phyloP scores from a whole-genome alignment of 495 filamentous ascomycete genomes.

The Sphaerosporella brunnea region DNA sequence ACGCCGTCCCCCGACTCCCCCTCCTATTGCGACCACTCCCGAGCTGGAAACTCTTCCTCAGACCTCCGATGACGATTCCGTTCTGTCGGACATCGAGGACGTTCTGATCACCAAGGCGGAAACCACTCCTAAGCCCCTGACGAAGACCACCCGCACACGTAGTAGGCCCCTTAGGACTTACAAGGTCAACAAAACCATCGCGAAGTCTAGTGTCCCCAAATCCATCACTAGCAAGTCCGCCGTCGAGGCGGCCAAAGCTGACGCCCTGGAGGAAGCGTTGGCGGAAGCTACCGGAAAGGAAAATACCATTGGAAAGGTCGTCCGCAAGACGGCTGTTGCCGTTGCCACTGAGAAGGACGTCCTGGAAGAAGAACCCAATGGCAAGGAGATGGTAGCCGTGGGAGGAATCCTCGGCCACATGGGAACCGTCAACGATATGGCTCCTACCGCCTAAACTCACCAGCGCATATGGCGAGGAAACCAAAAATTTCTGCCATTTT shows the following conservation, averaged over 20 bases:
- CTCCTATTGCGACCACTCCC: constrained; percentile 10
- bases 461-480: not conserved
- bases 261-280: not conserved
- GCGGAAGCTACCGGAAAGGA: not conserved
- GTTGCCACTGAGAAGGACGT: not conserved
- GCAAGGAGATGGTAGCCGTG: not conserved
- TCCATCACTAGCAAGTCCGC: constrained; percentile 16
- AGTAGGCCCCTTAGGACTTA: constrained; percentile 21
- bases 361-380: not conserved
- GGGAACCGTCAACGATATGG: not conserved
- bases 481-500: not conserved
- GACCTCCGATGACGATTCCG: constrained; percentile 3
- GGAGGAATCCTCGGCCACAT: not conserved
- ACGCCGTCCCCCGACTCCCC: constrained; percentile 7
- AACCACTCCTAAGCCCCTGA: not conserved
- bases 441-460: not conserved
- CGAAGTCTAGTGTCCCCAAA: constrained; percentile 14
- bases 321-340: not conserved
- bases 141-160: constrained; percentile 11
- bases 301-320: not conserved
- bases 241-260: constrained; percentile 2
- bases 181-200: constrained; percentile 24
- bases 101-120: not conserved
- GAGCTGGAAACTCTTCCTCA: constrained; percentile 11
- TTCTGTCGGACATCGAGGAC: not conserved